Percentiles rank a stretch among this genome's conserved stretches.
phyloP scores from a whole-genome alignment of 352 stramenopile species.

The Phytophthora meadii region DNA sequence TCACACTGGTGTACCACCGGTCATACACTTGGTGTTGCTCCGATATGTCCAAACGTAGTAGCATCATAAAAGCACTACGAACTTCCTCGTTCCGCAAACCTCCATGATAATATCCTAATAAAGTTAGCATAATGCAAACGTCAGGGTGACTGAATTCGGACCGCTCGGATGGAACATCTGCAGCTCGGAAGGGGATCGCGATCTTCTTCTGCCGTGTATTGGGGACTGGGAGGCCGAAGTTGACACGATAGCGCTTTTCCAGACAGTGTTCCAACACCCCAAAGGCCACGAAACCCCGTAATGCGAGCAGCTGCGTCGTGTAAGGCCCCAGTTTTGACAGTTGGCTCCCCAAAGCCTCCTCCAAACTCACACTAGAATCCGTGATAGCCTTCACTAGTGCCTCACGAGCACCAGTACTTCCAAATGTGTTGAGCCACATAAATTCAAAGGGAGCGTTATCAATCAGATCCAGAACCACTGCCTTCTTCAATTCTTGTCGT shows the following conservation, averaged over 20 bases:
- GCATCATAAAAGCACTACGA: constrained; percentile 49
- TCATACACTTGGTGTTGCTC: constrained; percentile 72
- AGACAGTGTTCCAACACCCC: constrained; percentile 83
- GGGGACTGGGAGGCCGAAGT: constrained; percentile 70
- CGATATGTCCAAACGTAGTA: constrained; percentile 72
- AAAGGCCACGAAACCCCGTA: constrained; percentile 81
- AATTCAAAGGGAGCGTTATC: constrained; percentile 65
- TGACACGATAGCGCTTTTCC: constrained; percentile 85
- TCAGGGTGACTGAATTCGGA: constrained; percentile 92
- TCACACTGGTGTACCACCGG: constrained; percentile 66
- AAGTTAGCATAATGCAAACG: constrained; percentile 79
- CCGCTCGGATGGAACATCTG: constrained; percentile 80
- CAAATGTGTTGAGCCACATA: constrained; percentile 61
- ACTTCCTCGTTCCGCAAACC: constrained; percentile 68
- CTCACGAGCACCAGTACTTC: constrained; percentile 7
- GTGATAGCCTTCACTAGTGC: constrained; percentile 46
- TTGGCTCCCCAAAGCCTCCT: constrained; percentile 27
- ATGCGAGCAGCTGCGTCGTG: constrained; percentile 52
- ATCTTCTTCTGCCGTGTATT: constrained; percentile 65
- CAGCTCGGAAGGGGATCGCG: constrained; percentile 86
- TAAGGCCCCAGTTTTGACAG: constrained; percentile 33
- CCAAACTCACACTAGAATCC: constrained; percentile 38
- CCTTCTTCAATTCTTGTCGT: constrained; percentile 40
- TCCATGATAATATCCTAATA: constrained; percentile 88
- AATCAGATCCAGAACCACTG: constrained; percentile 69